Conservation (phyloP, 2,329 filamentous ascomycete genomes). For the Cordyceps farinosa region DNA sequence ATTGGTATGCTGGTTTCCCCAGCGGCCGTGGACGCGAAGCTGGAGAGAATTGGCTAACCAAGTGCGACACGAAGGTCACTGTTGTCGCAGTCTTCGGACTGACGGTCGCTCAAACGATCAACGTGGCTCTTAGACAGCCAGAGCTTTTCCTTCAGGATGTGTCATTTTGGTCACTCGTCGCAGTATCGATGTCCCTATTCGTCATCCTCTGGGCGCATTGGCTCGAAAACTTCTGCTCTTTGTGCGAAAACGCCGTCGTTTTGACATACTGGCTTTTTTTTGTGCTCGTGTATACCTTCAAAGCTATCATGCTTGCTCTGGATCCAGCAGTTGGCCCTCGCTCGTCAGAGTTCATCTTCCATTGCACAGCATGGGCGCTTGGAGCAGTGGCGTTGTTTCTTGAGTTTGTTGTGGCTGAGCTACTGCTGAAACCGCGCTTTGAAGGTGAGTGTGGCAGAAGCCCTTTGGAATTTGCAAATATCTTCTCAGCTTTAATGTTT, state of each 20-base stretch:
- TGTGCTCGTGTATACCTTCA: conserved; percentile 67
- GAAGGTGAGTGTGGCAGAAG: conserved; percentile 68
- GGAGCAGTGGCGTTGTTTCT: conserved; percentile 64
- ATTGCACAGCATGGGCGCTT: conserved; percentile 63
- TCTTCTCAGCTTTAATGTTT: conserved; percentile 17
- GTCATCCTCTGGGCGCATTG: conserved; percentile 74
- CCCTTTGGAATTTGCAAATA: conserved; percentile 16
- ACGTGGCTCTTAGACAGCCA: conserved; percentile 42
- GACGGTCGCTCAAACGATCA: conserved; percentile 65
- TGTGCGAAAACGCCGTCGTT: conserved; percentile 78
- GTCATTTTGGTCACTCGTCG: conserved; percentile 69
- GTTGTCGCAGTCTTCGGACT: conserved; percentile 63
- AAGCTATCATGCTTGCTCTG: conserved; percentile 72
- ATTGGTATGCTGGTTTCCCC: conserved; percentile 51
- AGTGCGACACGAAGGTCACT: conserved; percentile 39
- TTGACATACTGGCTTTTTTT: conserved; percentile 83
- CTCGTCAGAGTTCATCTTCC: conserved; percentile 67
- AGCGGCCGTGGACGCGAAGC: conserved; percentile 15
- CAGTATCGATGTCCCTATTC: conserved; percentile 63
- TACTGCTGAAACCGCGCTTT: conserved; percentile 72
- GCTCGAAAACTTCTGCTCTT: conserved; percentile 71
- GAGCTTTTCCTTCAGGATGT: conserved; percentile 70
- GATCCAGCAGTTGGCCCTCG: conserved; percentile 61
- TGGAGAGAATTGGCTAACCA: conserved; percentile 15
- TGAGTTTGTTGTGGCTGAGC: conserved; percentile 74